Conservation (phyloP, 352 stramenopile genomes). For the Albugo candida region DNA sequence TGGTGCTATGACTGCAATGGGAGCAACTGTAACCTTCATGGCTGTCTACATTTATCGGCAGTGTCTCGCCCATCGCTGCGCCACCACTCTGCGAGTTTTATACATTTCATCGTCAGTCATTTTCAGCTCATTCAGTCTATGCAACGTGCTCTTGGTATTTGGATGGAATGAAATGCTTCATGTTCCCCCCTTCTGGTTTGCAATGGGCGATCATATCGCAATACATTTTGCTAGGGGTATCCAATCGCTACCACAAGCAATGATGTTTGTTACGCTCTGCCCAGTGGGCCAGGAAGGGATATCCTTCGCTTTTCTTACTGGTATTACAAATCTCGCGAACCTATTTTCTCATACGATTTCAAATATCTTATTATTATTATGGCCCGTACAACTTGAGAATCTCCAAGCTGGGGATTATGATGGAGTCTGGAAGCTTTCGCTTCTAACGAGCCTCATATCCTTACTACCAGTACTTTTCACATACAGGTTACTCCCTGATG, state of each 20-base stretch:
- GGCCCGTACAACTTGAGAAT: constrained; percentile 46
- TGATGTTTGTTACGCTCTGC: constrained; percentile 63
- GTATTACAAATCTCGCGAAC: constrained; percentile 49
- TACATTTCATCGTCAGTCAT: constrained; percentile 44
- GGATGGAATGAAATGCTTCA: constrained; percentile 34
- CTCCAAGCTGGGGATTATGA: constrained; percentile 26
- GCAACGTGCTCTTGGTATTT: constrained; percentile 53
- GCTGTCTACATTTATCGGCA: constrained; percentile 33
- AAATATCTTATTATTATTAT: constrained; percentile 53
- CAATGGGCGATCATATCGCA: constrained; percentile 39
- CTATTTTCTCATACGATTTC: constrained; percentile 50
- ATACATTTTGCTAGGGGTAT: constrained; percentile 54
- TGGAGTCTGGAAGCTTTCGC: constrained; percentile 62
- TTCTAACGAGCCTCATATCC: constrained; percentile 36
- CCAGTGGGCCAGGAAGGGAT: constrained; percentile 53
- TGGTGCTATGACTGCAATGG: constrained; percentile 40
- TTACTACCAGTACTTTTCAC: constrained; percentile 33
- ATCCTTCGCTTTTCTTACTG: constrained; percentile 56
- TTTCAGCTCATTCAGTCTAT: constrained; percentile 34
- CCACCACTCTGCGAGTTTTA: constrained; percentile 34
- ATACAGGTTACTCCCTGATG: constrained; percentile 25
- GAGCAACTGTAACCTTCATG: constrained; percentile 40
- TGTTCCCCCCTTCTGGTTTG: constrained; percentile 56
- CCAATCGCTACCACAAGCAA: constrained; percentile 51
- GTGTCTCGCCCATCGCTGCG: constrained; percentile 19